Base-by-base conservation (phyloP, 768 basidiomycete species). In the Termitomyces eurrhizus region DNA sequence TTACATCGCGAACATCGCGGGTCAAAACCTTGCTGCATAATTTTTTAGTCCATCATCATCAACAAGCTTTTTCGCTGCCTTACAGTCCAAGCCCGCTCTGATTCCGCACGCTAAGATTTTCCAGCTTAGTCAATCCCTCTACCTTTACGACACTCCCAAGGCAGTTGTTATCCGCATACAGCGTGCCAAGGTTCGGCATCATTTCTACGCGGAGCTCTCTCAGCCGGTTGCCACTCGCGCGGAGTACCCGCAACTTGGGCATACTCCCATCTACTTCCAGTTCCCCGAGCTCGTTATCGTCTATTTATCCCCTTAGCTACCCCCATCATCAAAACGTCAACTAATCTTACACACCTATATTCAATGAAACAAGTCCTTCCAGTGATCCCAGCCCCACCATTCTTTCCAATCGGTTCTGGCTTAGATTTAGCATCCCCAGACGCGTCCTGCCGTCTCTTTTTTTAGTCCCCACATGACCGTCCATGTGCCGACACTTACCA, bases 31-130 rank as follows among this genome's bases (percentile, higher is more conserved):
- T 77, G 59, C 81, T 81, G 61, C 42, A 66, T 51, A 46, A 11
- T 50, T 65, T 63, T 60, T 60, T 64, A 62, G 36, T 55, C 64
- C 59, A 54, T 59, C 65, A 64, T 65, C 66, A 69, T 67, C 62
- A 65, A 67, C 64, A 67, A 33, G 64, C 35, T 29, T 26, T 11
- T 29, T 29, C 90, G 84, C 29, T 29, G 29, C 29, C 29, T 29
- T 73, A 91, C 92, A 94, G 73, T 59, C 83, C 83, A 48, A 83
- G 78, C 64, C 86, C 87, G 69, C 82, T 80, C 75, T 99, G 96
- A 74, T 94, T 93, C 73, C 97, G 83, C 78, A 98, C 65, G 69
- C 92, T 95, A 55, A 99, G 79, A 68, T 93, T 93, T 74, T 98
- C 95, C 69, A 99, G 77, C 73, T 85, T 90, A 54, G 72, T 75